These are phyloP conservation scores for Eucalyptus marginata DNA, from an alignment of 345 rosid genomes.

Conservation along the genomic window DNA sequence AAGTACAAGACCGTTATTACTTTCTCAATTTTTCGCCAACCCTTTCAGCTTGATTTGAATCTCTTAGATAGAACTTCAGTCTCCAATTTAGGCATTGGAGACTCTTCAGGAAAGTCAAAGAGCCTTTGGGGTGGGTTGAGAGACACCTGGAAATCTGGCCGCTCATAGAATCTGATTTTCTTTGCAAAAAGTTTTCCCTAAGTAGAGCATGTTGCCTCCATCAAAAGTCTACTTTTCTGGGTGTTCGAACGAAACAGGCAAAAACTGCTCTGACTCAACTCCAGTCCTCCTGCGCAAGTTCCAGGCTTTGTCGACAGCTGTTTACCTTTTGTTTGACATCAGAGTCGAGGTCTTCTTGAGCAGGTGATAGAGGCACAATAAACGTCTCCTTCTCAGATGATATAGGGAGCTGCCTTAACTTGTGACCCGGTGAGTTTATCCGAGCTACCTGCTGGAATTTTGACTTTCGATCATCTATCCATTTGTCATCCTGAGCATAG, in stretches of 20 bases:
- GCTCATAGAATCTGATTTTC: not conserved
- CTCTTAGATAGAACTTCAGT: not conserved
- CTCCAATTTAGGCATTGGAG: not conserved
- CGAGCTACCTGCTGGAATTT: no score
- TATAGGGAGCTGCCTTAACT: no score
- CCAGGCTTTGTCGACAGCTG: no score
- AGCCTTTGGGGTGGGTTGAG: not conserved
- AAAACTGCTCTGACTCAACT: no score
- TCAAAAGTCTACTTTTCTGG: not conserved
- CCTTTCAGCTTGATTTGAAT: not conserved
- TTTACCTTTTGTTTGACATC: no score
- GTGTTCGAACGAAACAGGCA: not conserved
- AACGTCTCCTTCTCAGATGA: no score
- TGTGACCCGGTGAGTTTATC: no score
- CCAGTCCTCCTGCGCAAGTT: not conserved
- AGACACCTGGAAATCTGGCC: not conserved
- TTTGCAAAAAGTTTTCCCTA: not conserved
- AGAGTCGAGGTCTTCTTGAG: no score
- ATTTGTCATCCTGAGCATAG: no score
- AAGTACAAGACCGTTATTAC: not conserved
- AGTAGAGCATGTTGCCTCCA: not conserved
- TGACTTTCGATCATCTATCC: no score
- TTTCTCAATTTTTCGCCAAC: not conserved
- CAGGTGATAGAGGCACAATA: no score
- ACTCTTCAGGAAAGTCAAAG: not conserved